phyloP scores from a whole-genome alignment of 495 filamentous ascomycete genomes.

The Saxophila tyrrhenica region DNA sequence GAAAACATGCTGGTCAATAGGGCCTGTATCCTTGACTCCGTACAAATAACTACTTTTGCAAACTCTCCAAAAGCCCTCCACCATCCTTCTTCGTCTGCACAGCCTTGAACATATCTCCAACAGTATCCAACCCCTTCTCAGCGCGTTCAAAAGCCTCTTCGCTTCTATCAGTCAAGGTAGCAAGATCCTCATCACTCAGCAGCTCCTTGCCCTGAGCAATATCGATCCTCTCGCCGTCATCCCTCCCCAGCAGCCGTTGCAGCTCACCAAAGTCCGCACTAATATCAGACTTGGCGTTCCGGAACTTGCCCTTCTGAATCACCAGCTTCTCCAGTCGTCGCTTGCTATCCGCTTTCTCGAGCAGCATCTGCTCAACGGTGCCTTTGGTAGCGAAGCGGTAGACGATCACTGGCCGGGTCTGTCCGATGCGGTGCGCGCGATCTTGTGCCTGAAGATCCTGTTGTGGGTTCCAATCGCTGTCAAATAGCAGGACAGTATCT shows the following conservation, averaged over 20 bases:
- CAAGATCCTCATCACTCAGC: conserved; percentile 64
- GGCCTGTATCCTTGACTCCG: no score
- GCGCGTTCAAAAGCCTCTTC: conserved; percentile 74
- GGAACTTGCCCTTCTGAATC: conserved; percentile 78
- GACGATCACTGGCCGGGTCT: conserved; percentile 84
- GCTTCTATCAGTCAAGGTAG: conserved; percentile 70
- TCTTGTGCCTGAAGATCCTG: conserved; percentile 95
- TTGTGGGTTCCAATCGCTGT: conserved; percentile 94
- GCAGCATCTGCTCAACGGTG: conserved; percentile 80
- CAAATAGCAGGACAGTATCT: conserved; percentile 64
- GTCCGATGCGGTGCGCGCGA: conserved; percentile 86
- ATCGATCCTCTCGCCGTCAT: conserved; percentile 45
- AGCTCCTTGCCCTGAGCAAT: conserved; percentile 49
- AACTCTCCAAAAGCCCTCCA: conserved; percentile 29
- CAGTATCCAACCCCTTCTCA: conserved; percentile 53
- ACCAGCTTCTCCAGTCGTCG: conserved; percentile 89
- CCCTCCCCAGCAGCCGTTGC: conserved; percentile 47
- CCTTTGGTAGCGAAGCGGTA: conserved; percentile 89
- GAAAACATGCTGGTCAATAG: no score
- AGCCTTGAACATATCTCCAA: conserved; percentile 50
- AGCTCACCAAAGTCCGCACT: conserved; percentile 46
- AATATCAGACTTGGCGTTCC: conserved; percentile 48
- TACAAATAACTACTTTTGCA: conserved; percentile 21
- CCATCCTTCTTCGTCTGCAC: conserved; percentile 50
- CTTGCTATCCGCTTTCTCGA: conserved; percentile 84